Percentiles rank a stretch among this genome's conserved stretches.
Evolutionary conservation across 2,329 filamentous ascomycete genomes (phyloP).

Genomic region (Amphichorda felina): DNA sequence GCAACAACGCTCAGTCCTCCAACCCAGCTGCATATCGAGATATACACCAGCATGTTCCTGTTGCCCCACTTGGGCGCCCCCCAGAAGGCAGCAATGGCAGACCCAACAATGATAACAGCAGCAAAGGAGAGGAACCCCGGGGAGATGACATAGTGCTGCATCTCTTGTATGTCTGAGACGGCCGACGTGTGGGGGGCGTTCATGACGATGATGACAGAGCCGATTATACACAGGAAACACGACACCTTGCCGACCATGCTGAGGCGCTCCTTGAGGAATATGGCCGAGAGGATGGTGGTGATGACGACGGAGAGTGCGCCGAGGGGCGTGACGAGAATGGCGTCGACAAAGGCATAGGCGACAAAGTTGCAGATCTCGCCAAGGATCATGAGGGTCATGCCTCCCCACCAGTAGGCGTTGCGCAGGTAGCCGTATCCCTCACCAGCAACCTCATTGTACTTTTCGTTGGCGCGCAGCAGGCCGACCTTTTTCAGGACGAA

Average conservation of each 20-base stretch:
- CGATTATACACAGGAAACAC: slow-evolving; percentile 90
- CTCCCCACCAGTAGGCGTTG: slow-evolving; percentile 88
- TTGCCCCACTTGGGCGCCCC: slow-evolving; percentile 82
- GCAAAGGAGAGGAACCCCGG: slow-evolving; percentile 81
- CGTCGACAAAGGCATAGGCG: slow-evolving; percentile 93
- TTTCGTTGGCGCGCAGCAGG: slow-evolving; percentile 81
- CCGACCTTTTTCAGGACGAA: slow-evolving; percentile 95
- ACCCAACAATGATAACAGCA: slow-evolving; percentile 69
- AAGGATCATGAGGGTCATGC: slow-evolving; percentile 94
- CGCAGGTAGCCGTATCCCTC: slow-evolving; percentile 97
- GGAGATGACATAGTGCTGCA: slow-evolving; percentile 76
- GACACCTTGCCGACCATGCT: slow-evolving; percentile 94
- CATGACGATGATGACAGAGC: slow-evolving; percentile 85
- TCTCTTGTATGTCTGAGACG: slow-evolving; percentile 78
- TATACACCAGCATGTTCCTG: slow-evolving; percentile 95
- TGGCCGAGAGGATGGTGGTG: slow-evolving; percentile 79
- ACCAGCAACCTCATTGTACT: slow-evolving; percentile 91
- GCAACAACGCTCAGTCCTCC: slow-evolving; percentile 91
- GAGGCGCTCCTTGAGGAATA: slow-evolving; percentile 89
- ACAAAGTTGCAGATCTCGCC: slow-evolving; percentile 97
- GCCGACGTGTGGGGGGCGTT: slow-evolving; percentile 83
- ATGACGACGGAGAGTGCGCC: slow-evolving; percentile 89
- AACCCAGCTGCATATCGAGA: slow-evolving; percentile 90
- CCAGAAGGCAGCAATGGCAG: slow-evolving; percentile 62
- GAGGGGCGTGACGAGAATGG: slow-evolving; percentile 85